These are phyloP conservation scores for Wickerhamiella domercqiae DNA, from an alignment of 805 yeast species.

Conservation along the genomic window DNA sequence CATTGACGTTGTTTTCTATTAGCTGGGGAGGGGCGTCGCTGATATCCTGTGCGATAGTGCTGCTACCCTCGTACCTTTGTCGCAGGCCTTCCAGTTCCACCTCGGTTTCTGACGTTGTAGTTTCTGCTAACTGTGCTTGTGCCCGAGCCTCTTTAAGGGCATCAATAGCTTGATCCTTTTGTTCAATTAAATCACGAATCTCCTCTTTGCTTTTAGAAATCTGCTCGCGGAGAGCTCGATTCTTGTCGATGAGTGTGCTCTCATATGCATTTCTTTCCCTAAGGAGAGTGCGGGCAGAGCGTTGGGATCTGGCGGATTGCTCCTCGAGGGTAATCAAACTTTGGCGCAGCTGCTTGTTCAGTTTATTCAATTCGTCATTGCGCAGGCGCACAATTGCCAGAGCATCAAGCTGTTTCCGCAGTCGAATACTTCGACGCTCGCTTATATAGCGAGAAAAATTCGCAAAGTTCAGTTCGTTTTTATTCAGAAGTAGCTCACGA, in stretches of 20 bases:
- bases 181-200: constrained; percentile 14
- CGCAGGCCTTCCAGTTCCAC: constrained; percentile 1
- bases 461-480: constrained; percentile 48
- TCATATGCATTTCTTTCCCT: constrained; percentile 27
- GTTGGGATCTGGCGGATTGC: constrained; percentile 22
- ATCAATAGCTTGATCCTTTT: constrained; percentile 19
- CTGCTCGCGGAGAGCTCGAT: constrained; percentile 21
- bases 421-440: constrained; percentile 25
- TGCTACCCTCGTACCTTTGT: background rate
- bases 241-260: constrained; percentile 21
- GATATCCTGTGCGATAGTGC: background rate
- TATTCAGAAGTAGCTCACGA: constrained; percentile 39
- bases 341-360: constrained; percentile 20
- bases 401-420: constrained; percentile 22
- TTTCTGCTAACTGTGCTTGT: constrained; percentile 22
- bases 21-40: background rate
- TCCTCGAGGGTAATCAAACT: constrained; percentile 18
- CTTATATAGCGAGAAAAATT: constrained; percentile 36
- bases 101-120: constrained; percentile 17
- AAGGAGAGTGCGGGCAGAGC: constrained; percentile 21
- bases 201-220: constrained; percentile 15
- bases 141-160: constrained; percentile 22
- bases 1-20: constrained; percentile 3
- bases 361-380: constrained; percentile 19
- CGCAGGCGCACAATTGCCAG: constrained; percentile 20